Evolutionary conservation across 345 rosid genomes (phyloP).

Genomic region (Alliaria petiolata): DNA sequence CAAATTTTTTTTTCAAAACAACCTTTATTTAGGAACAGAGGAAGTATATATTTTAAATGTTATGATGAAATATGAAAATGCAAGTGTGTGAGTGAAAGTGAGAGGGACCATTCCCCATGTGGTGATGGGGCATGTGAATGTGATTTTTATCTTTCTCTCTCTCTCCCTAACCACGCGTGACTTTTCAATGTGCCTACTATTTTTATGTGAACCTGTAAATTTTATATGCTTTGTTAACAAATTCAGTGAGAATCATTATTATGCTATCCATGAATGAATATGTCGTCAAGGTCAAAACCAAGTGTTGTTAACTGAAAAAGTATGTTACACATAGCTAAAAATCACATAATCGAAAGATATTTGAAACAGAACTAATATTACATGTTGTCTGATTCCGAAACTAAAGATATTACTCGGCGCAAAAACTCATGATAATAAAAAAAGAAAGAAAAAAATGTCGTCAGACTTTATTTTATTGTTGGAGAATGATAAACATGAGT

Average conservation of each 20-base stretch:
- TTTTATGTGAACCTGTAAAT: background rate
- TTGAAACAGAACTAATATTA: too few species aligned
- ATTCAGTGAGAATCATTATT: background rate
- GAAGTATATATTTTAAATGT: background rate
- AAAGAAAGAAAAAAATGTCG: too few species aligned
- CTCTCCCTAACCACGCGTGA: conserved; percentile 13
- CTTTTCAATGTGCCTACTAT: background rate
- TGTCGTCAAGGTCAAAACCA: background rate
- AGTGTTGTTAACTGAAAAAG: too few species aligned
- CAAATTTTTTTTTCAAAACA: too few species aligned
- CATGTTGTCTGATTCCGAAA: too few species aligned
- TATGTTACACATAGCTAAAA: too few species aligned
- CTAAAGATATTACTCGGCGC: too few species aligned
- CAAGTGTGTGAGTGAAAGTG: conserved; percentile 21
- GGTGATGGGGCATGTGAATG: conserved; percentile 29
- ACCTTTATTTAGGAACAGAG: too few species aligned
- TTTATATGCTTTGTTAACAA: background rate
- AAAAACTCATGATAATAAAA: too few species aligned
- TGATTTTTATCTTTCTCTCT: background rate
- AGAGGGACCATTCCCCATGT: conserved; percentile 26
- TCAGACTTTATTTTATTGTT: conserved; percentile 11
- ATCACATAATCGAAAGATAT: too few species aligned
- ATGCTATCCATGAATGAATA: background rate
- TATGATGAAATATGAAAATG: conserved; percentile 3
- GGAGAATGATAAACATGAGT: background rate